Conservation (phyloP, 345 rosid genomes). For the rapeseed (Brassica napus) region Da-Ae NC_063452.1:11058001-11058500, state of each 20-base stretch:
- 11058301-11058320: slow-evolving; percentile 69
- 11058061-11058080: neutral
- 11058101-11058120: neutral
- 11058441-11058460: slow-evolving; percentile 93
- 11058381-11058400: slow-evolving; percentile 29
- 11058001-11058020: neutral
- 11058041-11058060: neutral
- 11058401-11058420: slow-evolving; percentile 57
- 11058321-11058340: slow-evolving; percentile 51
- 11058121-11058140: neutral
- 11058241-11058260: slow-evolving; percentile 71
- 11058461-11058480: slow-evolving; percentile 90
- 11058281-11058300: slow-evolving; percentile 53
- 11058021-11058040: neutral
- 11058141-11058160: slow-evolving; percentile 26
- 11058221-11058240: slow-evolving; percentile 1
- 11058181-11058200: slow-evolving; percentile 9
- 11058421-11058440: slow-evolving; percentile 82
- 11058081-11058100: slow-evolving; percentile 21
- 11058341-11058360: slow-evolving; percentile 27
- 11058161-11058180: slow-evolving; percentile 24
- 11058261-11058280: slow-evolving; percentile 62
- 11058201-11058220: slow-evolving; percentile 9
- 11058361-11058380: slow-evolving; percentile 38
- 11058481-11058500: slow-evolving; percentile 76